Percentiles rank a stretch among this genome's conserved stretches.
These are phyloP conservation scores for Hypericum perforatum DNA, from an alignment of 345 rosid species.

Conservation along the genomic window DNA sequence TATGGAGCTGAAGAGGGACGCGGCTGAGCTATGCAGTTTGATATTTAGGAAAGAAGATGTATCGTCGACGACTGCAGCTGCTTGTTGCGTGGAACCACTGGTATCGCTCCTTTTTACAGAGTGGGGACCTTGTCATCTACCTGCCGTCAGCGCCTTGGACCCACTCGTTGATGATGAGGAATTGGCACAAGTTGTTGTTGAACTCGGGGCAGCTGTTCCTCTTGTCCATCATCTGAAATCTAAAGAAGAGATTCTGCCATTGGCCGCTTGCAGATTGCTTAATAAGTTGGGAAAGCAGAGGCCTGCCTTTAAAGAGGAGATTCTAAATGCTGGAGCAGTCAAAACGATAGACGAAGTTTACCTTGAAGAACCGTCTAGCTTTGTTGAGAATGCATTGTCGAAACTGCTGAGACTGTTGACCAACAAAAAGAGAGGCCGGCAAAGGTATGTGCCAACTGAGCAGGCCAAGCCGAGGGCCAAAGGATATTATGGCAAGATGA, in stretches of 20 bases:
- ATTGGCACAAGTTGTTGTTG: conserved; percentile 94
- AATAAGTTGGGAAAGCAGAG: conserved; percentile 98
- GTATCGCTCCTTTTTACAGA: conserved; percentile 90
- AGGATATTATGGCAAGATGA: too few species aligned
- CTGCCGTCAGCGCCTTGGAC: conserved; percentile 87
- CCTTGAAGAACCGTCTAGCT: conserved; percentile 90
- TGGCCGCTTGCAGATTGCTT: conserved; percentile 84
- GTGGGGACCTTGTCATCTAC: conserved; percentile 84
- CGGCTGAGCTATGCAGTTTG: too few species aligned
- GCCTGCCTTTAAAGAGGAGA: conserved; percentile 90
- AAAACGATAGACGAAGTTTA: conserved; percentile 81
- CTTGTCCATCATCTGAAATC: conserved; percentile 95
- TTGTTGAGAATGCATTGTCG: conserved; percentile 79
- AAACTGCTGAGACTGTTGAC: conserved; percentile 90
- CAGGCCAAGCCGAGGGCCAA: too few species aligned
- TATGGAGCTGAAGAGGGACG: conserved; percentile 93
- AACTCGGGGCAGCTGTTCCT: conserved; percentile 96
- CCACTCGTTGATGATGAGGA: conserved; percentile 97
- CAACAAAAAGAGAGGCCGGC: too few species aligned
- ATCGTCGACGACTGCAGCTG: too few species aligned
- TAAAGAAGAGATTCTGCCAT: conserved; percentile 89
- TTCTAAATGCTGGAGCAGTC: conserved; percentile 94
- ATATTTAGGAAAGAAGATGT: too few species aligned
- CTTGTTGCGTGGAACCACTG: conserved; percentile 95
- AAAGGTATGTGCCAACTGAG: too few species aligned